These are phyloP conservation scores for Lactarius evosmus DNA, from an alignment of 768 basidiomycete species.

Conservation along the genomic window DNA sequence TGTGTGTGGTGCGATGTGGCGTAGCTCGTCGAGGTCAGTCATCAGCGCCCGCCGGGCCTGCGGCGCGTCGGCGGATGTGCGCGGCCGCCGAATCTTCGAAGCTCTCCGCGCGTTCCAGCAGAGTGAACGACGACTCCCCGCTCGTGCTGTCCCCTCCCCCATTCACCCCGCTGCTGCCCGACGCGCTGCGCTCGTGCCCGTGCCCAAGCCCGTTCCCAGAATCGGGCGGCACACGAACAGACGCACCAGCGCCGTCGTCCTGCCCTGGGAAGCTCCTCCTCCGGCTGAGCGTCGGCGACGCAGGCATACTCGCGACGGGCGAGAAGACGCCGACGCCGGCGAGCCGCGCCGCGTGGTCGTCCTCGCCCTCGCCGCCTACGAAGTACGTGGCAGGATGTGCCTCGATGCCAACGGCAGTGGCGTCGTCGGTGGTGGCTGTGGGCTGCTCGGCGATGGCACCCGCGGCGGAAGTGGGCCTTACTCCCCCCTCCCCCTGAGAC, in stretches of 20 bases:
- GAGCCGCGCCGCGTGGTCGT: slow-evolving; percentile 34
- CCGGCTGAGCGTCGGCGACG: slow-evolving; percentile 52
- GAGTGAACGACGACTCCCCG: slow-evolving; percentile 38
- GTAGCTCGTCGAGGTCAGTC: neutral
- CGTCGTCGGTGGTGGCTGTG: neutral
- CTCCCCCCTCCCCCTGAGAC: too few relatives aligned
- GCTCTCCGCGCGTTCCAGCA: slow-evolving; percentile 30
- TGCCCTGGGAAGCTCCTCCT: neutral
- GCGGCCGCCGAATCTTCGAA: slow-evolving; percentile 20
- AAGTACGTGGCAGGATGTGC: slow-evolving; percentile 21
- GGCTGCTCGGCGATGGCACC: neutral
- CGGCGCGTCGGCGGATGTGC: slow-evolving; percentile 25
- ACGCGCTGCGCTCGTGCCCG: slow-evolving; percentile 2
- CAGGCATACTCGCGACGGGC: slow-evolving; percentile 61
- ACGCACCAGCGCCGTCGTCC: too few relatives aligned
- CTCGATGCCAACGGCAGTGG: neutral
- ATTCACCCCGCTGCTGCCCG: neutral
- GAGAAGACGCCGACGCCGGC: slow-evolving; percentile 74
- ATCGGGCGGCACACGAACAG: neutral
- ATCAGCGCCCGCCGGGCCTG: slow-evolving; percentile 7
- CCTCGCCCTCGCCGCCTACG: slow-evolving; percentile 8
- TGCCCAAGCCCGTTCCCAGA: neutral
- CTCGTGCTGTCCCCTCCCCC: slow-evolving; percentile 20
- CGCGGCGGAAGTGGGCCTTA: neutral
- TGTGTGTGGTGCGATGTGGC: neutral